Evolutionary conservation across 768 basidiomycete genomes (phyloP), one percentile per base, ranked within the genome.

Genomic region (Pleurotus citrinopileatus): DNA sequence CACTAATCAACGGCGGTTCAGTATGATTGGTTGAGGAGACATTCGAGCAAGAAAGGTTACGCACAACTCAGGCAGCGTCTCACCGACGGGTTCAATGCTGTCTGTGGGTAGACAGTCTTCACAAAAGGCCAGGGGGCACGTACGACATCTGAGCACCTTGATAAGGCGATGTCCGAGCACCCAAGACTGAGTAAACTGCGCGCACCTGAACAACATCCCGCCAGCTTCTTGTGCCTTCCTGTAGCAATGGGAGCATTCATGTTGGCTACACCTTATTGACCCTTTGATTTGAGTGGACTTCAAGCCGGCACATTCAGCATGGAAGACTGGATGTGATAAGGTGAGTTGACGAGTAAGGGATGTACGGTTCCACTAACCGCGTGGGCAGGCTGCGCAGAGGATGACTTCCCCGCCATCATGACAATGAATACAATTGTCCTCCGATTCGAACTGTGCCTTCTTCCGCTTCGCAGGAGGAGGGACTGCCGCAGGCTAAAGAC

Each of bases 391-490:
- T 7, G 54, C 28, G 60, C 84, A 86, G 12, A 75, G 50, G 36
- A 76, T 64, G 6, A 85, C 58, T 42, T 80, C 73, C 0, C 84
- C 83, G 1, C 83, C 84, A 47, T 86, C 84, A 27, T 78, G 71
- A 63, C 84, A 86, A 54, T 74, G 67, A 29, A 79, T 74, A 62
- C 84, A 86, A 68, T 72, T 82, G 56, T 86, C 82, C 61, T 85
- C 81, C 25, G 70, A 76, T 2, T 79, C 82, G 52, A 72, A 77
- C 61, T 70, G 69, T 20, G 50, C 56, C 63, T 54, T 68, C 34
- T 62, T 60, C n/a, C 63, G 62, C 58, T 76, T 75, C 57, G 37
- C 36, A 42, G 56, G 3, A 7, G 59, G 52, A 52, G 28, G 55
- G 40, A 28, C 57, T 47, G 36, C 59, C 22, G 63, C 62, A 45